Conservation (phyloP, 345 rosid genomes). For the Euphorbia lathyris region DNA sequence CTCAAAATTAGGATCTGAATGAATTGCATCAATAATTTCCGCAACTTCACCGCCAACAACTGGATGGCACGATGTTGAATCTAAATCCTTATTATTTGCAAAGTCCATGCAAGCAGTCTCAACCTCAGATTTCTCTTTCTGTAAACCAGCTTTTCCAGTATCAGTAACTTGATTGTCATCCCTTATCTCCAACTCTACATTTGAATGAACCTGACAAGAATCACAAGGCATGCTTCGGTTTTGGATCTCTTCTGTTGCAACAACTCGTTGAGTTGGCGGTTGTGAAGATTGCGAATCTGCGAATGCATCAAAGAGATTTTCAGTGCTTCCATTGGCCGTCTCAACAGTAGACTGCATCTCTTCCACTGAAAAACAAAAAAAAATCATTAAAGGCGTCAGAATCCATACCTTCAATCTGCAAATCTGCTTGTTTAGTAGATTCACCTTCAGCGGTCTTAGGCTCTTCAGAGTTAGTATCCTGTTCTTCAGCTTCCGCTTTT, state of each 20-base stretch:
- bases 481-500: constrained; percentile 45
- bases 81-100: constrained; percentile 12
- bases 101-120: constrained; percentile 10
- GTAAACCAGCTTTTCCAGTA: constrained; percentile 13
- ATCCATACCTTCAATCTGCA: constrained; percentile 57
- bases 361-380: constrained; percentile 41
- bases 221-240: too few relatives aligned
- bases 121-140: constrained; percentile 14
- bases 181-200: constrained; percentile 14
- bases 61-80: constrained; percentile 11
- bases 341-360: constrained; percentile 35
- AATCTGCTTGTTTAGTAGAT: constrained; percentile 16
- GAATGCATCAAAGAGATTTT: constrained; percentile 34
- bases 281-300: constrained; percentile 35
- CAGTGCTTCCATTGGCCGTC: constrained; percentile 34
- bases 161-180: constrained; percentile 18
- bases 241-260: too few relatives aligned
- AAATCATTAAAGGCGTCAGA: constrained; percentile 42
- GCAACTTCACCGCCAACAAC: constrained; percentile 16
- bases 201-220: too few relatives aligned
- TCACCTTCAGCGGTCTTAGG: constrained; percentile 19
- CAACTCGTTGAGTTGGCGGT: constrained; percentile 31
- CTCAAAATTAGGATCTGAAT: constrained; percentile 1
- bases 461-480: constrained; percentile 29
- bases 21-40: constrained; percentile 3